phyloP scores from a whole-genome alignment of 2,329 filamentous ascomycete genomes.

The Apiospora rasikravindrae region DNA sequence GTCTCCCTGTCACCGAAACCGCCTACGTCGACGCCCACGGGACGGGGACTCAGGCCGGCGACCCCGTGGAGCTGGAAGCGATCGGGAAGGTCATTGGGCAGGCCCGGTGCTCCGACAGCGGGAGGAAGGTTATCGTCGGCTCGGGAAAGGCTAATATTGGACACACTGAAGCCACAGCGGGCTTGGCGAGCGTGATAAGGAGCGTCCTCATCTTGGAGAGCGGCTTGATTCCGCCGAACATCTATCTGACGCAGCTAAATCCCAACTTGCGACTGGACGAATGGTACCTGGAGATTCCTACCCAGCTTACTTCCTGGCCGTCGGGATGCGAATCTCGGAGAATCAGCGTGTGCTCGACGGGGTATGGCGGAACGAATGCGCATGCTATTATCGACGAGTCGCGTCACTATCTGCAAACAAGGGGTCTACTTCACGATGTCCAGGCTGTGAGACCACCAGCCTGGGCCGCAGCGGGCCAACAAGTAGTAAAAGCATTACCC shows the following conservation, averaged over 20 bases:
- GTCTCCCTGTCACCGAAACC: slow-evolving; percentile 34
- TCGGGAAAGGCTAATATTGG: slow-evolving; percentile 1
- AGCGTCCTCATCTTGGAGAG: slow-evolving; percentile 10
- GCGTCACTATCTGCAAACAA: background rate
- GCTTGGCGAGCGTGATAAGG: slow-evolving; percentile 1
- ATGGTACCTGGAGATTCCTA: background rate
- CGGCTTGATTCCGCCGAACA: slow-evolving; percentile 1
- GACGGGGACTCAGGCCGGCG: slow-evolving; percentile 9
- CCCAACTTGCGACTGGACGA: background rate
- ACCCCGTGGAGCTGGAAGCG: slow-evolving; percentile 17
- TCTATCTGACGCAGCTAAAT: slow-evolving; percentile 11
- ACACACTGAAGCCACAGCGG: slow-evolving; percentile 3
- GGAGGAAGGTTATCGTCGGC: background rate
- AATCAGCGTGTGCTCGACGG: slow-evolving; percentile 15
- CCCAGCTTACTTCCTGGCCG: background rate
- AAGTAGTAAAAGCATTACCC: background rate
- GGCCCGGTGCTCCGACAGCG: background rate
- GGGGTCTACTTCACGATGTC: background rate
- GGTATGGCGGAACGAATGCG: slow-evolving; percentile 4
- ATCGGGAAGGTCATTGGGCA: background rate
- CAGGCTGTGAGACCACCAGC: background rate
- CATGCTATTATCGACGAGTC: slow-evolving; percentile 13
- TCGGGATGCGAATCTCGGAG: background rate
- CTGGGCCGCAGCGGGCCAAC: background rate
- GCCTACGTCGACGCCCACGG: slow-evolving; percentile 14